Base-by-base conservation (phyloP, 768 basidiomycete genomes). In the Lanmaoa rubissima region DNA sequence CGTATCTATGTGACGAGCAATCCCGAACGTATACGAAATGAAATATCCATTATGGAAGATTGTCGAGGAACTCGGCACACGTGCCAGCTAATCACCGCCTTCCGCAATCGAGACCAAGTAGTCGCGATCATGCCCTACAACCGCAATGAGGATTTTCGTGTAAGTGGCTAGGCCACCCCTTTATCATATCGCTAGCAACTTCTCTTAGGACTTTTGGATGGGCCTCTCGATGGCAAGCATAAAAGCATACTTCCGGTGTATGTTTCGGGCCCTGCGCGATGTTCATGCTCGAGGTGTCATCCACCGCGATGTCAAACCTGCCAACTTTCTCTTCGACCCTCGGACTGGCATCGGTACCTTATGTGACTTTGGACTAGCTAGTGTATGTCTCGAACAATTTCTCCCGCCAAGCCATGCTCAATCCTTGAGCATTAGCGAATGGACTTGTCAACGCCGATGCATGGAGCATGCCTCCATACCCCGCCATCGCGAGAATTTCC, bases 251-350 rank as follows among this genome's bases (percentile, higher is more conserved):
- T 86, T 98, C 63, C 84, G 89, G 36, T 94, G 91, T 68, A 84
- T 99, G 73, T 86, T 98, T 70, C 88, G 91, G 42, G 95, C 92
- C 3, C 73, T 98, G 52, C 84, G 89, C 47, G 94, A 96, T 66
- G 88, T 94, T 26, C 95, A 98, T 69, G 76, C 84, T 12, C 80
- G 94, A 51, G 83, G 83, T 6, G 88, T 98, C 65, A 91, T 98
- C 50, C 96, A 98, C 71, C 91, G 96, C 44, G 96, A 98, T 72
- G 92, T 98, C 64, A 98, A 98, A 69, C 95, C 96, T 21, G 96
- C 95, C 57, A 98, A 98, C 71, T 98, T 98, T 70, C 79, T 98
- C 36, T 98, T 88, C 70, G 92, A 98, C 70, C 87, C 92, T 38
- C 82, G 79, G 38, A 88, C 87, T 8, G 88, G 89, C 11, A 77